Evolutionary conservation across 2,329 filamentous ascomycete species (phyloP), one percentile per base, ranked within the genome.

Genomic region (Diaporthe caulivora): DNA sequence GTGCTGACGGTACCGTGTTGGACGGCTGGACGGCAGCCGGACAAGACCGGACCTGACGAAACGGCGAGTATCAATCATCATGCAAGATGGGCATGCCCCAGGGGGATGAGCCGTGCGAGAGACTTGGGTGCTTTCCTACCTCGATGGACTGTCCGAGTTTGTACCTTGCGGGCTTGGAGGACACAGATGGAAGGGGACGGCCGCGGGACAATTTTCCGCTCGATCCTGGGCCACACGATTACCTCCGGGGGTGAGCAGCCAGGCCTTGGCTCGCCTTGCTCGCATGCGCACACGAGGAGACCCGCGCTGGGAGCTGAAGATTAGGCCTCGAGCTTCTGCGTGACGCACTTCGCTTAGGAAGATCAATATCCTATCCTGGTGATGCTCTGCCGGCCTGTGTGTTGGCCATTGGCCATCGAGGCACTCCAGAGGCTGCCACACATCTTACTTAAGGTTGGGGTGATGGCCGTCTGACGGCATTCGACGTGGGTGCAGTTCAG

Each of bases 291-390:
- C 58, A 64, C 31, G 44, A 53, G 31, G 42, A 17, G 21, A 37
- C 29, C 29, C 31, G 60, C 21, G 21, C n/a, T 37, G 11, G 62
- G 62, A 67, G 62, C 62, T 67, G 62, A 53, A 67, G 44, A 67
- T 65, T 65, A 65, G 60, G 29, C 60, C 42, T 49, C 26, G 24
- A 65, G 60, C 60, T 65, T 65, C 40, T 65, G 60, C 60, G 60
- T 42, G 60, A 11, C 17, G 42, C 21, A 51, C 44, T 65, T 21
- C 60, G 15, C 60, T 65, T 18, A 65, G 44, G 60, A 51, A 65
- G 60, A 65, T 65, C 60, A 37, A 17, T 65, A 21, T 51, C 60
- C 31, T 65, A 65, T 65, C 51, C 34, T 51, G 60, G 44, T 51
- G 60, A 51, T 37, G 13, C 44, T 26, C 37, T 54, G 24, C 34